A percentile compares a stretch with the other conserved stretches of the same genome.
Conservation (phyloP, 2,329 filamentous ascomycete genomes). For the Dactylella cylindrospora region DNA sequence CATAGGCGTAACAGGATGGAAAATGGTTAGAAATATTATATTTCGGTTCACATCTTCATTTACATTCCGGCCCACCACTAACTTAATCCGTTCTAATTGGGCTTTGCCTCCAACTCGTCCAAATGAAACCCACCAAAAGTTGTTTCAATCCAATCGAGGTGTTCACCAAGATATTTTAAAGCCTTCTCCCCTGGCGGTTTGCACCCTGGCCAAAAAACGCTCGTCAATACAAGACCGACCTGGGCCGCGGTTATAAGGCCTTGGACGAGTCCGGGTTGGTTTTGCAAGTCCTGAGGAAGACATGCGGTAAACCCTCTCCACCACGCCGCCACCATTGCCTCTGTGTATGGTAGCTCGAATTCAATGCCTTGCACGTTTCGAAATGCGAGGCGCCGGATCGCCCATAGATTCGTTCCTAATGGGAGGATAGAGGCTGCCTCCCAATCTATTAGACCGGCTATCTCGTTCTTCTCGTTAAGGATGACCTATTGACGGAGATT, state of each 20-base stretch:
- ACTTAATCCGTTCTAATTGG: too few relatives aligned
- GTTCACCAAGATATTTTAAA: too few relatives aligned
- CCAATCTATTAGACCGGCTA: neutral
- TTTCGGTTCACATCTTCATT: too few relatives aligned
- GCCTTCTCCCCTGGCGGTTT: too few relatives aligned
- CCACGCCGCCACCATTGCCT: neutral
- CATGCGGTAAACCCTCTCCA: neutral
- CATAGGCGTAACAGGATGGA: too few relatives aligned
- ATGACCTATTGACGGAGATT: neutral
- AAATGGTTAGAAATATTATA: too few relatives aligned
- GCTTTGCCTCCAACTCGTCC: too few relatives aligned
- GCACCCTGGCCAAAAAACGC: too few relatives aligned
- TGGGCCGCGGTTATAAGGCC: neutral
- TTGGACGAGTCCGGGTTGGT: neutral
- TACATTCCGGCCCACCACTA: too few relatives aligned
- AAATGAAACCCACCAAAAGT: too few relatives aligned
- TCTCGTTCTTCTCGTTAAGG: neutral
- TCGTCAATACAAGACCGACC: neutral
- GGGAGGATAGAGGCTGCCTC: neutral
- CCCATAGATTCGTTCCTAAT: neutral
- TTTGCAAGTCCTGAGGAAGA: neutral
- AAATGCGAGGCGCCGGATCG: neutral
- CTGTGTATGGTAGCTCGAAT: neutral
- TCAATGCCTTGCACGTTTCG: neutral
- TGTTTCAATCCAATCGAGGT: too few relatives aligned